Base-by-base conservation (phyloP, 768 basidiomycete species). In the Tylopilus rubrobrunneus region DNA sequence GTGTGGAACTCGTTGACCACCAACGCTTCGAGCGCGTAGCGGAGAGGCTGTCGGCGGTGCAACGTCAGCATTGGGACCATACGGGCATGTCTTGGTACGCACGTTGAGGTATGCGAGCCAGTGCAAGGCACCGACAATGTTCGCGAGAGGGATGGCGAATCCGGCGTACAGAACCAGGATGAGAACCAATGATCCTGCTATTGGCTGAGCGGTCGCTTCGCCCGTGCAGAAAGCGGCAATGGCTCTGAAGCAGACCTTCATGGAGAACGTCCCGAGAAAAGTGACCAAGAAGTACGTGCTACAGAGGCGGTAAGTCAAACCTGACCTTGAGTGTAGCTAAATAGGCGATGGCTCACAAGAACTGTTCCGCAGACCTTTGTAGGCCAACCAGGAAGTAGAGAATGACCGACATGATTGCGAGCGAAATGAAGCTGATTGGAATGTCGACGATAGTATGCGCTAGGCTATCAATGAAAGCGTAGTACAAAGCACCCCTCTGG, bases 1-100 rank as follows among this genome's bases (percentile, higher is more conserved):
- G 80, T 84, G 58, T 79, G 82, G 71, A 94, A 93, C 67, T 96
- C 91, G 70, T 93, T 95, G 21, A 81, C 76, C 65, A 95, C 76
- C 40, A 93, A 67, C 1, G 79, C 76, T 56, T 92, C 87, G 65
- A 94, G 93, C 0, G 64, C 55, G 33, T 65, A 65, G 81, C 85
- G 64, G 84, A 92, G 2, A 74, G 78, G 92, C 64, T 66, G 25
- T 71, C 60, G 21, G 10, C 29, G 37, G 44, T 2, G 0, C 0
- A 66, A 57, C 62, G 70, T 74, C 0, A 68, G 67, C 68, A 78
- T 72, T 49, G 41, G 48, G 31, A 59, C 19, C 29, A 11, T 56
- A 72, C 72, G 47, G 34, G 67, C 71, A 67, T 31, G 73, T 53
- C 63, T 70, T 75, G 34, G 72, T 69, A 39, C 67, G 36, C 28